Evolutionary conservation across 306 rosid species (phyloP), one percentile per base, ranked within the genome.

Genomic region (Prunus armeniaca): DNA sequence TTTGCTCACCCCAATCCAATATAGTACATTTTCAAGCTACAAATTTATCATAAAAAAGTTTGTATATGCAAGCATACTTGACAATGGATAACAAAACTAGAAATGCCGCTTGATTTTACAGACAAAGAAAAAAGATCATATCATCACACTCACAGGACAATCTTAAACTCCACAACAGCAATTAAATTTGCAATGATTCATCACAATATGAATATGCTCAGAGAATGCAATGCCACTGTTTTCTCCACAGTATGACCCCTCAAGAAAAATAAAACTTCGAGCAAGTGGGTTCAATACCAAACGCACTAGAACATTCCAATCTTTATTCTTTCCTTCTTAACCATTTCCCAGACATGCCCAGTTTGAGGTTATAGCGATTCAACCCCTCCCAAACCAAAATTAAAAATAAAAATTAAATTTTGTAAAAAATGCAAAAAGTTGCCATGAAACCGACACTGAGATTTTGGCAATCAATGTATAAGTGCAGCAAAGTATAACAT

Each of bases 291-390:
- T 9, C 22, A 14, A 46, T 15, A 50, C 13, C 64, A 38, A 52
- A 52, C 10, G 64, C 75, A 32, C 30, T 71, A 20, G 19, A 70
- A 70, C n/a, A 65, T 25, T 58, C 27, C 69, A 61, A 41, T 25
- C 0, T 22, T 18, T 25, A 56, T 73, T 57, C 45, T 3, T 72
- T 57, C 38, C n/a, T 34, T 22, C 30, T 38, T 20, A 20, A 28
- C 80, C 75, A 79, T 65, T 78, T 79, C 19, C 67, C 18, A 27
- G 67, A 30, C 61, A 76, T 32, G 34, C 69, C 49, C 57, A 65
- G 57, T n/a, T n/a, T 28, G 25, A 78, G 50, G 20, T 65, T 71
- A 46, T 11, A 38, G 55, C 56, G 50, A 49, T 24, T 65, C 52
- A 28, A 13, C 50, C 55, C 66, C 61, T 68, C 61, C 57, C 71